Base-by-base conservation (phyloP, 495 filamentous ascomycete species). In the Aspergillus sclerotioniger region DNA sequence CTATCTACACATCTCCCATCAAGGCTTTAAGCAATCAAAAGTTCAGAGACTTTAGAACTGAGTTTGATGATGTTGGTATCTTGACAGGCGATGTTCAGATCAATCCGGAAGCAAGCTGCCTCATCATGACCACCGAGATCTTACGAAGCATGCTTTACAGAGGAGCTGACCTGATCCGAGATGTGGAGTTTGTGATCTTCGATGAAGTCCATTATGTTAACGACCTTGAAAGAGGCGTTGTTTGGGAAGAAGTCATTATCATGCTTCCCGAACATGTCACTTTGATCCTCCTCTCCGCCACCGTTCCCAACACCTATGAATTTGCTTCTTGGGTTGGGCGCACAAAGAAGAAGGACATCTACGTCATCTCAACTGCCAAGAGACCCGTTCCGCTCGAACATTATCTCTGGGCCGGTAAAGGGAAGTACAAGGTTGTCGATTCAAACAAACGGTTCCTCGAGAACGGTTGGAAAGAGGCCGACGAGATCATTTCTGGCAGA, bases 81-180 rank as follows among this genome's bases (percentile, higher is more conserved):
- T 71, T 98, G 57, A 98, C 94, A 0, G 94, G 94, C 28, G 94
- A 98, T 76, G 95, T 98, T 15, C 94, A 98, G 71, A 98, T 98
- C 67, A 92, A 95, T 57, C 91, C 95, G 0, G 94, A 98, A 74
- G 94, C 95, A 20, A 97, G 92, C 70, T 98, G 94, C 71, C 77
- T 98, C 39, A 98, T 98, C 68, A 98, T 98, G 94, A 98, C 94
- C 2, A 98, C 94, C 4, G 94, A 98, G 67, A 98, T 98, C 75
- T 71, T 98, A 54, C 84, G 94, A 43, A 98, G 94, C 77, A 98
- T 98, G 94, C 83, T 98, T 33, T 98, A 98, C 69, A 84, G 94
- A 56, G 94, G 94, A 46, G 94, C 95, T 15, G 94, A 98, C 72
- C 79, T 98, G 4, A 96, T 98, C 53, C 84, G 94, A 57, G 94